phyloP scores from a whole-genome alignment of 73 alveolate species.

The Durusdinium trenchii region DNA sequence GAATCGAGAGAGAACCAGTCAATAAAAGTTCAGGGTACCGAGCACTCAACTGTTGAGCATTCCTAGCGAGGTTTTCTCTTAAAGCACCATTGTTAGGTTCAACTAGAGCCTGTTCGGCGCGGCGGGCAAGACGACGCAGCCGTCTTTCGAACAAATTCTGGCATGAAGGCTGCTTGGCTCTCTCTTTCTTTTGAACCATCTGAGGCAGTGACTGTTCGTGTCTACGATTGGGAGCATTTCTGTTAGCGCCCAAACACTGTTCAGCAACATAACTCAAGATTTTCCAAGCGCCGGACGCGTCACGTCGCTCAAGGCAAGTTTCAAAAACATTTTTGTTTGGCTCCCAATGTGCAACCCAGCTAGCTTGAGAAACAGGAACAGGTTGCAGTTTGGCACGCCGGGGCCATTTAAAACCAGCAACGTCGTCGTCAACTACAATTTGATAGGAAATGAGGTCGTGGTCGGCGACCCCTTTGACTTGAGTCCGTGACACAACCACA shows the following conservation, averaged over 20 bases:
- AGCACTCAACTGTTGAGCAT: too few relatives aligned
- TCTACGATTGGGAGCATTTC: not conserved
- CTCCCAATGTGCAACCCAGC: not conserved
- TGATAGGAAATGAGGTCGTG: not conserved
- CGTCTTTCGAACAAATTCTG: too few relatives aligned
- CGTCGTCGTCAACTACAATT: not conserved
- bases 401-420: not conserved
- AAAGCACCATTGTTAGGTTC: not conserved
- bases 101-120: not conserved
- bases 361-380: not conserved
- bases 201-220: not conserved
- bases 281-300: not conserved
- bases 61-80: not conserved
- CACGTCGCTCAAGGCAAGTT: not conserved
- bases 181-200: too few relatives aligned
- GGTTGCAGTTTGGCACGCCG: not conserved
- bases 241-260: not conserved
- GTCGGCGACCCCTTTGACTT: slow-evolving; percentile 17
- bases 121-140: too few relatives aligned
- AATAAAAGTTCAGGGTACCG: too few relatives aligned
- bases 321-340: not conserved
- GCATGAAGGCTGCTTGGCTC: too few relatives aligned
- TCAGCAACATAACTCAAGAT: not conserved
- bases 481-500: not conserved
- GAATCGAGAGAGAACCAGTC: not conserved